Conservation (phyloP, 139 green algal genomes). For the Chloropicon primus region DNA sequence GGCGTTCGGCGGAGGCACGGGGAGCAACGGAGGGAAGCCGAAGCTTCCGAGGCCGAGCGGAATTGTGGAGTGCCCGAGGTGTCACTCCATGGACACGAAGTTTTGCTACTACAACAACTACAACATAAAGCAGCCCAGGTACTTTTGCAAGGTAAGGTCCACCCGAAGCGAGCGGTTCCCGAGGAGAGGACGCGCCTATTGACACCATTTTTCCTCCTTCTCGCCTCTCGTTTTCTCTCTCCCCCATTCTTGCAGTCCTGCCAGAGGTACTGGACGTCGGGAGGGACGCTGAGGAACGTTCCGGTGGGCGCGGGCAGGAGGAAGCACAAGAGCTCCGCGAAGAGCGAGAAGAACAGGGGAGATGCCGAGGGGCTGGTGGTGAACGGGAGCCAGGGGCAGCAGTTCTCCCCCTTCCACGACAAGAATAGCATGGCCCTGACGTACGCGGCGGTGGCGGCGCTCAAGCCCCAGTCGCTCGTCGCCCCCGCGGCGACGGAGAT, state of each 20-base stretch:
- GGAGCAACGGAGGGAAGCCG: neutral
- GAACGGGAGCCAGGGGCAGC: neutral
- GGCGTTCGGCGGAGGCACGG: too few species aligned
- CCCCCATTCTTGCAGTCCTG: conserved; percentile 34
- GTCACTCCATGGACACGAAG: conserved; percentile 68
- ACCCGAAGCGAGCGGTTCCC: neutral
- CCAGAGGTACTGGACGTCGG: conserved; percentile 84
- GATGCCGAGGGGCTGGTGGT: neutral
- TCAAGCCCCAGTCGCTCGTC: neutral
- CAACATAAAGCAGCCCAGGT: conserved; percentile 84
- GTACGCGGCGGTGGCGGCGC: neutral
- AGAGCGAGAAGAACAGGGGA: neutral
- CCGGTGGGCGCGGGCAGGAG: conserved; percentile 61
- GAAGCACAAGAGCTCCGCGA: conserved; percentile 48
- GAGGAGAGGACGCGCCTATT: neutral
- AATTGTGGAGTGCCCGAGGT: conserved; percentile 55
- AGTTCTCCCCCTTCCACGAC: too few species aligned
- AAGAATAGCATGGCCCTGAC: too few species aligned
- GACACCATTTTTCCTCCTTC: neutral
- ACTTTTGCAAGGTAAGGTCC: conserved; percentile 63
- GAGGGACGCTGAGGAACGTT: conserved; percentile 79
- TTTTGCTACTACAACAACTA: conserved; percentile 99
- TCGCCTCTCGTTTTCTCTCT: neutral
- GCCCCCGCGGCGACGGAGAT: neutral
- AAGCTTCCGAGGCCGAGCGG: neutral